phyloP scores from a whole-genome alignment of 305 asterid species.

The Ilex paraguariensis region DNA sequence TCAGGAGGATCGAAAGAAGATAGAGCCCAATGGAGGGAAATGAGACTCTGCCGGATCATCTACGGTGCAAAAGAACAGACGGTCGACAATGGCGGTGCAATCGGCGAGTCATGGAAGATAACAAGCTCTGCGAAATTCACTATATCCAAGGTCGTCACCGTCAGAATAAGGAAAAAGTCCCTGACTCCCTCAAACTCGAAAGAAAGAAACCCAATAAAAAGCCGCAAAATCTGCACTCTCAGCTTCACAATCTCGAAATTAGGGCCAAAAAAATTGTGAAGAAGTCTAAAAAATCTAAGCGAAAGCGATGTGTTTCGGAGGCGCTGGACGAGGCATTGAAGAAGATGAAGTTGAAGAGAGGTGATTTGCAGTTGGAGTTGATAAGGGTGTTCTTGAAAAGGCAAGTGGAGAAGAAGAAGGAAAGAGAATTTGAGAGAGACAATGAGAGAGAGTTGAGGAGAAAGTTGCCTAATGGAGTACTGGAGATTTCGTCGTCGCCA shows the following conservation, averaged over 20 bases:
- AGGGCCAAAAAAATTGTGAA: constrained; percentile 30
- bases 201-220: constrained; percentile 42
- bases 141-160: constrained; percentile 83
- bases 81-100: constrained; percentile 99
- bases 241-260: constrained; percentile 11
- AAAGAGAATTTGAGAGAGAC: constrained; percentile 43
- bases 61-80: constrained; percentile 94
- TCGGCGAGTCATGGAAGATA: constrained; percentile 71
- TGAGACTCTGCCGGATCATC: constrained; percentile 72
- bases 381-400: constrained; percentile 73
- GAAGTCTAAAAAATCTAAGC: constrained; percentile 28
- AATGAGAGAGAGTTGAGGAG: constrained; percentile 29
- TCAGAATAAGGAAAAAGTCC: constrained; percentile 72
- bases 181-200: constrained; percentile 78
- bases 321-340: constrained; percentile 76
- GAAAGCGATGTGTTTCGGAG: constrained; percentile 54
- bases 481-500: constrained; percentile 63
- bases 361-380: constrained; percentile 85
- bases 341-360: constrained; percentile 77
- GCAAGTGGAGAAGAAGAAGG: constrained; percentile 69
- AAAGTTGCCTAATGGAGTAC: constrained; percentile 71
- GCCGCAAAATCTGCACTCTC: constrained; percentile 23
- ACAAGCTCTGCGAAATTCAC: constrained; percentile 89
- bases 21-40: constrained; percentile 28
- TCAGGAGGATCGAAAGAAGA: too few relatives aligned